phyloP scores from a whole-genome alignment of 2,329 filamentous ascomycete species.

The Paracoccidioides brasiliensis region DNA sequence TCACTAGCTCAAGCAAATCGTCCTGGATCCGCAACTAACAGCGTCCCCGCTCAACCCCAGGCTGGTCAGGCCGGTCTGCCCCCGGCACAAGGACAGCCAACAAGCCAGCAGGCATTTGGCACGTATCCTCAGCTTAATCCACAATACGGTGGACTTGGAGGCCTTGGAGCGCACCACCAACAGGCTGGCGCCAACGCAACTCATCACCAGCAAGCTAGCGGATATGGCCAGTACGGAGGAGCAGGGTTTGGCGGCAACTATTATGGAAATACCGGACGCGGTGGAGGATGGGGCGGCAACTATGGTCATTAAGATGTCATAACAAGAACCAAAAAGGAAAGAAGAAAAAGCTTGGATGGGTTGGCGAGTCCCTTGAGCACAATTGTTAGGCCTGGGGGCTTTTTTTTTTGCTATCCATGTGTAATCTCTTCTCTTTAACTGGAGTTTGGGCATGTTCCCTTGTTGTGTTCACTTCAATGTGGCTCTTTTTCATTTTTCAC shows the following conservation, averaged over 20 bases:
- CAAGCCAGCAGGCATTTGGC: constrained; percentile 42
- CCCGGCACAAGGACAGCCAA: constrained; percentile 40
- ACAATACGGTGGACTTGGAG: constrained; percentile 36
- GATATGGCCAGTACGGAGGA: constrained; percentile 29
- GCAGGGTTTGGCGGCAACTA: constrained; percentile 30
- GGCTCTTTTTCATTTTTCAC: constrained; percentile 12
- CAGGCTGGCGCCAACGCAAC: constrained; percentile 27
- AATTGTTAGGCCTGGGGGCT: background rate
- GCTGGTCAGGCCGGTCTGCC: constrained; percentile 38
- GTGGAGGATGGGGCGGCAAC: constrained; percentile 34
- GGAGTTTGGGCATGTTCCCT: constrained; percentile 15
- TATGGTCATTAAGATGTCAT: constrained; percentile 29
- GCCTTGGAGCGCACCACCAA: constrained; percentile 25
- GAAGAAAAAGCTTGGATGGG: background rate
- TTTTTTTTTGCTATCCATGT: constrained; percentile 14
- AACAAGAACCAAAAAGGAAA: background rate
- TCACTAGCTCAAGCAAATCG: constrained; percentile 50
- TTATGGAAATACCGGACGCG: constrained; percentile 31
- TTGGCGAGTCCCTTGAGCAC: background rate
- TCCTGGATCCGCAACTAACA: constrained; percentile 51
- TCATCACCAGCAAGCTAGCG: constrained; percentile 25
- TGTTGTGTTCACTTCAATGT: constrained; percentile 7
- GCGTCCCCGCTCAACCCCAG: constrained; percentile 37
- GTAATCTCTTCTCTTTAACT: constrained; percentile 30
- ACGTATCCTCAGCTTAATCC: constrained; percentile 43